Base-by-base conservation (phyloP, 2,329 filamentous ascomycete species). In the Setomelanomma holmii region DNA sequence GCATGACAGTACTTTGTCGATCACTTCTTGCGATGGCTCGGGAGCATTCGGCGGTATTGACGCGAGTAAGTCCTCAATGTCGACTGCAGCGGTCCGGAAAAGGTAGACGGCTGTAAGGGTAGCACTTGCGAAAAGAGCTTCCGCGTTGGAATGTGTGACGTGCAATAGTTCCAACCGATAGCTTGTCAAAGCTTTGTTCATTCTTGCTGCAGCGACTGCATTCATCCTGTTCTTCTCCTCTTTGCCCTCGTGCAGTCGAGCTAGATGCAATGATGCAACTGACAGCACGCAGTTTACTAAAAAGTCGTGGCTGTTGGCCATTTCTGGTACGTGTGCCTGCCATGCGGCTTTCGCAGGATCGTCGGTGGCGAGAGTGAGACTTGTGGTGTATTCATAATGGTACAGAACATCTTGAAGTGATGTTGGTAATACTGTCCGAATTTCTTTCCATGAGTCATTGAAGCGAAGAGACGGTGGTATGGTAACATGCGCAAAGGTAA, bases 281-380 rank as follows among this genome's bases (percentile, higher is more conserved):
- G 79, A 76, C 0, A 81, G 64, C 5, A 82, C 71, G 36, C 76
- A 76, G 53, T 80, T 76, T 7, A 80, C 61, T 6, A 81, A 66
- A 41, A 77, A 81, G 2, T 75, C 67, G 51, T 79, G 75, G 1
- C 71, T 67, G 10, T 75, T 71, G 6, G 78, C 79, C 40, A 79
- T 53, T 39, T 73, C 69, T 11, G 69, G 71, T 7, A 78, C 53
- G 42, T 54, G 57, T 10, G 58, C 45, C 16, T 68, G 66, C 71
- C 71, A 74, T 10, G 68, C 70, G 41, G 60, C 56, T 51, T 73
- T 70, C 8, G 67, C 70, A 5, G 67, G 65, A 20, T 68, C 67
- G 11, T 69, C 63, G 7, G 47, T 58, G 3, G 66, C 65, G 4
- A 71, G 56, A 1, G 71, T 73, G 19, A 69, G 62, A 22, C 60